Percentiles rank a stretch among this genome's conserved stretches.
Evolutionary conservation across 2,329 filamentous ascomycete species (phyloP).

Genomic region (Calonectria pseudoturangicola): DNA sequence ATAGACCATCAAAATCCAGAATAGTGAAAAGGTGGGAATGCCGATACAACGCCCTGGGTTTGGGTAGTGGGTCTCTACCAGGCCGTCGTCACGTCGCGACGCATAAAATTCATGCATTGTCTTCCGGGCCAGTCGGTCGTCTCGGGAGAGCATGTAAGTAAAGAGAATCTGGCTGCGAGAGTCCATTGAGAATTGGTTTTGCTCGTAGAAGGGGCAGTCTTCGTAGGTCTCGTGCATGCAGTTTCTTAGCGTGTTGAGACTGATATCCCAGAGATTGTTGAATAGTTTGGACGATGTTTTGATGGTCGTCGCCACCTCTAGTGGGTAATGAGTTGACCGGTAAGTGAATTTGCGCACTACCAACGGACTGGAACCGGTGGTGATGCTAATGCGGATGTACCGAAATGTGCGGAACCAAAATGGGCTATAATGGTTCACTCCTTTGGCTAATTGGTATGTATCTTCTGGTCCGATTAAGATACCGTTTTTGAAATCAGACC

Average conservation of each 20-base stretch:
- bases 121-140: conserved; percentile 32
- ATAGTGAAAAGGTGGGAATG: conserved; percentile 37
- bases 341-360: conserved; percentile 26
- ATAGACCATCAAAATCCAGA: conserved; percentile 39
- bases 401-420: conserved; percentile 39
- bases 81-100: conserved; percentile 33
- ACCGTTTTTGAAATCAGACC: conserved; percentile 27
- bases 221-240: conserved; percentile 38
- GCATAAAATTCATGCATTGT: conserved; percentile 42
- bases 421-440: conserved; percentile 33
- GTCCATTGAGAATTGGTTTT: conserved; percentile 39
- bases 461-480: conserved; percentile 27
- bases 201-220: conserved; percentile 37
- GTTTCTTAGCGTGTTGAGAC: conserved; percentile 34
- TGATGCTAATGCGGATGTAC: conserved; percentile 25
- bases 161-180: conserved; percentile 36
- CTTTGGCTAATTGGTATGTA: conserved; percentile 1
- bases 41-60: conserved; percentile 29
- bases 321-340: conserved; percentile 33
- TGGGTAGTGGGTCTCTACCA: conserved; percentile 34
- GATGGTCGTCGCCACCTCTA: conserved; percentile 12
- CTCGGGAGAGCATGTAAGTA: conserved; percentile 32
- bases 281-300: conserved; percentile 25
- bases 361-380: conserved; percentile 7
- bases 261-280: conserved; percentile 31